Conservation (phyloP, 768 basidiomycete species). For the Naganishia vishniacii region DNA sequence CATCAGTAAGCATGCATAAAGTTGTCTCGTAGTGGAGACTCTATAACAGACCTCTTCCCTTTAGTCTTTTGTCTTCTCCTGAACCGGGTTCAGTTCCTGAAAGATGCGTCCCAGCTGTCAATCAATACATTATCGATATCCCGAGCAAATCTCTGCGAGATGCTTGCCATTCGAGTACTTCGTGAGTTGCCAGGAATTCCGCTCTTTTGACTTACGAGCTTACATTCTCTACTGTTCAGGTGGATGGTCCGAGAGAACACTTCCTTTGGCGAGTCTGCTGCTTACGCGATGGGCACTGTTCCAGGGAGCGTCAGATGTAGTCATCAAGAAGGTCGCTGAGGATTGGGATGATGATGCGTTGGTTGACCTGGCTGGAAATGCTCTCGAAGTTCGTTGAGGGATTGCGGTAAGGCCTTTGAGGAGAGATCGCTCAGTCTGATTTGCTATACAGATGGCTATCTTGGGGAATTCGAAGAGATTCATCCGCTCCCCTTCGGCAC, state of each 20-base stretch:
- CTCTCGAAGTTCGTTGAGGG: constrained; percentile 58
- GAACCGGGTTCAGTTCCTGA: constrained; percentile 76
- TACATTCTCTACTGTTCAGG: constrained; percentile 27
- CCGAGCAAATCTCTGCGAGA: constrained; percentile 78
- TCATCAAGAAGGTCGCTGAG: constrained; percentile 39
- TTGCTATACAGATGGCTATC: constrained; percentile 57
- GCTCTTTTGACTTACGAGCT: too few relatives aligned
- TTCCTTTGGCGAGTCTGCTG: constrained; percentile 45
- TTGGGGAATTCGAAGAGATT: constrained; percentile 78
- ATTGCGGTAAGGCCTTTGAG: not conserved
- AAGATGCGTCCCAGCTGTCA: constrained; percentile 64
- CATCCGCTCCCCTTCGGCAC: constrained; percentile 80
- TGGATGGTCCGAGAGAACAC: constrained; percentile 47
- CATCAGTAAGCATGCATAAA: constrained; percentile 46
- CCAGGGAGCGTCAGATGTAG: constrained; percentile 45
- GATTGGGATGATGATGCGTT: constrained; percentile 42
- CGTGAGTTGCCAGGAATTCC: constrained; percentile 58
- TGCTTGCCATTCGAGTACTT: constrained; percentile 74
- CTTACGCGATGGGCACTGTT: constrained; percentile 48
- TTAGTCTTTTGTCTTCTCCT: constrained; percentile 77
- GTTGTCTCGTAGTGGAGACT: too few relatives aligned
- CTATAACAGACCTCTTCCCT: not conserved
- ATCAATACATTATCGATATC: constrained; percentile 65
- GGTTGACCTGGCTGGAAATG: constrained; percentile 67
- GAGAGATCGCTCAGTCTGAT: not conserved